These are phyloP conservation scores for Teratosphaeriaceae sp. DNA, from an alignment of 2,329 filamentous ascomycete species.

Conservation along the genomic window DNA sequence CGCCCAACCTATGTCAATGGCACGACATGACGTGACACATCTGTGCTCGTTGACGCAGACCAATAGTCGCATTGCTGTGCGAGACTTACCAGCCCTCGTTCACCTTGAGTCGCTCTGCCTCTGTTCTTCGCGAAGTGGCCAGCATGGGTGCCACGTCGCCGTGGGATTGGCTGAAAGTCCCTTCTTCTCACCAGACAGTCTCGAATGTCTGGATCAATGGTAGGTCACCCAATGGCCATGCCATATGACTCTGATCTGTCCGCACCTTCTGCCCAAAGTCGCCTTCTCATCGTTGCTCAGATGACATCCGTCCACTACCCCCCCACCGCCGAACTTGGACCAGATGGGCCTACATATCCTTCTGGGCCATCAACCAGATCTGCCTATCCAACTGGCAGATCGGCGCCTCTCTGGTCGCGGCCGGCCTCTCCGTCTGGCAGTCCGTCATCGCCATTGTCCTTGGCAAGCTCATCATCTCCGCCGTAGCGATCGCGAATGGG, in stretches of 20 bases:
- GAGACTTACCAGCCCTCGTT: too few species aligned
- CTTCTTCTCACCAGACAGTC: slow-evolving; percentile 18
- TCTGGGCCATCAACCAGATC: slow-evolving; percentile 32
- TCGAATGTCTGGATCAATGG: slow-evolving; percentile 33
- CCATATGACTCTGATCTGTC: too few species aligned
- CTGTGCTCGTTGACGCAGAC: too few species aligned
- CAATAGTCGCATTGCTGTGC: too few species aligned
- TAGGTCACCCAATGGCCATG: too few species aligned
- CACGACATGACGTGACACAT: too few species aligned
- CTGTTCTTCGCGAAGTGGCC: too few species aligned
- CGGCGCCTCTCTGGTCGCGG: slow-evolving; percentile 31
- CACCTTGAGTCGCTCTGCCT: too few species aligned
- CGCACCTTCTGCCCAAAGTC: too few species aligned
- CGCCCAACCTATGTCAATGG: too few species aligned
- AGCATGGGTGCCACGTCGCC: not conserved
- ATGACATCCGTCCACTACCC: slow-evolving; percentile 36
- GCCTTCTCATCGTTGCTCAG: not conserved
- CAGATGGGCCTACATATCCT: slow-evolving; percentile 31
- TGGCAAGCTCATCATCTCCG: slow-evolving; percentile 46
- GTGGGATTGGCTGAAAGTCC: slow-evolving; percentile 16
- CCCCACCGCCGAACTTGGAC: slow-evolving; percentile 34
- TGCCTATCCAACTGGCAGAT: slow-evolving; percentile 31
- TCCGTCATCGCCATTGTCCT: slow-evolving; percentile 34
- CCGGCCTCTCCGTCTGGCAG: slow-evolving; percentile 38
- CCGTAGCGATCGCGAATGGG: slow-evolving; percentile 53